Evolutionary conservation across 192 early-diverging fungal species (phyloP), one percentile per base, ranked within the genome.

Genomic region (Funneliformis mosseae): DNA sequence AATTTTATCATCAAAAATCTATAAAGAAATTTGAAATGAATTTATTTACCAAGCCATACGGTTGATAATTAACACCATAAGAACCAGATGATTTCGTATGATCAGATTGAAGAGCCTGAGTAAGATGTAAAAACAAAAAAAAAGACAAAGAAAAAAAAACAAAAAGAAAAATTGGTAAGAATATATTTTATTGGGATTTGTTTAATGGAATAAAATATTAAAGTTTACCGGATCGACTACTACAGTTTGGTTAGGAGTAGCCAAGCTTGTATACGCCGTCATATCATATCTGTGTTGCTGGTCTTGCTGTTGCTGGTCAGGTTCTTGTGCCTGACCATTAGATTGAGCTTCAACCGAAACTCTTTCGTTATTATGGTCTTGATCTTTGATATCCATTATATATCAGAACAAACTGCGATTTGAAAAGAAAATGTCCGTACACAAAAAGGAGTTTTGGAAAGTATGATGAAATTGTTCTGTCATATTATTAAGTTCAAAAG

Each of bases 201-300:
- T 38, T 38, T 38, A 18, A 68, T 3, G 9, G 39, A 33, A 25
- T 23, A 66, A 66, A 70, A 21, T 45, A 70, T 70, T 70, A 41
- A n/a, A 28, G 69, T 66, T 69, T 21, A 79, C 77, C 16, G 77
- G 77, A 61, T 79, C 77, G 27, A 79, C 77, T 27, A 77, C 76
- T 18, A 79, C 77, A 43, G 60, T 18, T 16, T 64, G 14, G 23
- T 60, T 66, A 50, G 60, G n/a, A 59, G 67, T 64, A 14, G 59
- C 16, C n/a, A 79, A n/a, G 12, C 23, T 55, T 5, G 76, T n/a
- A 14, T 63, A 79, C 12, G 77, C 67, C 55, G 74, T 3, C 27
- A 69, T 55, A 48, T 79, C 63, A 41, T 79, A 69, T n/a, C 28
- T 23, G 23, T 67, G 74, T 12, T 75, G 71, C 16, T 81, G 74